Evolutionary conservation across 805 yeast genomes (phyloP).

Genomic region (Kuraishia borneana): DNA sequence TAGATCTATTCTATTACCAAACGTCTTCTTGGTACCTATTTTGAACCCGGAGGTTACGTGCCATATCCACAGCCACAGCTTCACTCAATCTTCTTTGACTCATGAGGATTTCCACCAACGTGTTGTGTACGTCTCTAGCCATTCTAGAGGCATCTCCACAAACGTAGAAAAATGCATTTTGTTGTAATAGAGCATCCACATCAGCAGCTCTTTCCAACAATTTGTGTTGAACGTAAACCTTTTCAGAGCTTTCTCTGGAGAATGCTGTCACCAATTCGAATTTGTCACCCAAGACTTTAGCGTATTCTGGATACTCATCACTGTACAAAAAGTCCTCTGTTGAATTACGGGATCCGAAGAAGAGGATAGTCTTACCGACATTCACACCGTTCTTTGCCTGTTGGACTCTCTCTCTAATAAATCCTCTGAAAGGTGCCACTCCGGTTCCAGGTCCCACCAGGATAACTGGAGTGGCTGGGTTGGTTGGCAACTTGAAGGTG

Average conservation of each 20-base stretch:
- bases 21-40: conserved; percentile 96
- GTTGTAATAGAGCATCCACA: conserved; percentile 40
- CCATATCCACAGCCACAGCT: conserved; percentile 63
- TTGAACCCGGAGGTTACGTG: conserved; percentile 69
- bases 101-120: conserved; percentile 53
- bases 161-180: conserved; percentile 84
- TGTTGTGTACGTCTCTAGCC: conserved; percentile 86
- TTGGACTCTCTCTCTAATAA: conserved; percentile 74
- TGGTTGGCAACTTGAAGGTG: conserved; percentile 84
- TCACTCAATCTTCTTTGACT: conserved; percentile 50
- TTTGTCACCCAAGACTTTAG: conserved; percentile 43
- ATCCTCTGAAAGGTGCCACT: conserved; percentile 96
- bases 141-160: conserved; percentile 95
- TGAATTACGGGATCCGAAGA: conserved; percentile 81
- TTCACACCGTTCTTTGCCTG: conserved; percentile 35
- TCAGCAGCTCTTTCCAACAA: conserved; percentile 41
- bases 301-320: conserved; percentile 80
- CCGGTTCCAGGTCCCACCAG: conserved; percentile 99
- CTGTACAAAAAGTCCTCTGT: conserved; percentile 74
- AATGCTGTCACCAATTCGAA: conserved; percentile 78
- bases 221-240: conserved; percentile 80
- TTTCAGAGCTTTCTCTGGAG: conserved; percentile 57
- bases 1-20: conserved; percentile 46
- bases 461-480: conserved; percentile 73
- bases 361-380: conserved; percentile 66